Evolutionary conservation across 805 yeast genomes (phyloP).

Genomic region (Aciculoconidium aculeatum): DNA sequence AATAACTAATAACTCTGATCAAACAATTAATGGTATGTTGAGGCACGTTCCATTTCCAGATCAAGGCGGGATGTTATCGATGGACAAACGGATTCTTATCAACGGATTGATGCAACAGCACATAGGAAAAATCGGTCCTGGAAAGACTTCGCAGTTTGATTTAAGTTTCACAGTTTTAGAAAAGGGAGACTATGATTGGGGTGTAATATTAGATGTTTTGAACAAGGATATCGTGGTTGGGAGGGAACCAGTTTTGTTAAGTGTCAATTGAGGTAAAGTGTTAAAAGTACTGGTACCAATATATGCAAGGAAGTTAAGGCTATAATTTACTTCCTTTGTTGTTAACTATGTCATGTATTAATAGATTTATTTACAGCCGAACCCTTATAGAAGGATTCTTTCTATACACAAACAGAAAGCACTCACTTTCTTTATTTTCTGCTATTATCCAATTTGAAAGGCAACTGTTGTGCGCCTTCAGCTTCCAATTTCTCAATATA

Average conservation of each 20-base stretch:
- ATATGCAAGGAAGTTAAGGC: too few species aligned
- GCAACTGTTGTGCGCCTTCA: slow-evolving; percentile 46
- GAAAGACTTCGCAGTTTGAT: slow-evolving; percentile 34
- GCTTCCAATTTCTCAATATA: slow-evolving; percentile 67
- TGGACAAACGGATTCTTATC: slow-evolving; percentile 55
- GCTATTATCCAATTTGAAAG: slow-evolving; percentile 22
- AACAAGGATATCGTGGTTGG: slow-evolving; percentile 15
- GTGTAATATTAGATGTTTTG: slow-evolving; percentile 32
- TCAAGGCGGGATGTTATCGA: slow-evolving; percentile 14
- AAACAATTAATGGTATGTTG: slow-evolving; percentile 46
- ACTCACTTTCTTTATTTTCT: too few species aligned
- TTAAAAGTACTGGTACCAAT: too few species aligned
- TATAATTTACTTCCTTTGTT: too few species aligned
- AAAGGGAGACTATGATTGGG: slow-evolving; percentile 80
- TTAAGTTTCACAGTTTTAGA: slow-evolving; percentile 64
- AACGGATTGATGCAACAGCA: slow-evolving; percentile 63
- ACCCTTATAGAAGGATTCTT: too few species aligned
- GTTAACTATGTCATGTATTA: too few species aligned
- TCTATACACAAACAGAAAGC: too few species aligned
- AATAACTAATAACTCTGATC: slow-evolving; percentile 43
- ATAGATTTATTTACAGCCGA: too few species aligned
- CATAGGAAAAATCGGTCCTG: slow-evolving; percentile 36
- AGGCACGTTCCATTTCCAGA: slow-evolving; percentile 50
- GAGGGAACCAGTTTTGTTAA: slow-evolving; percentile 25
- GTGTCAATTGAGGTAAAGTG: background rate